Conservation (phyloP, 2,329 filamentous ascomycete species). For the Claviceps sp. region DNA sequence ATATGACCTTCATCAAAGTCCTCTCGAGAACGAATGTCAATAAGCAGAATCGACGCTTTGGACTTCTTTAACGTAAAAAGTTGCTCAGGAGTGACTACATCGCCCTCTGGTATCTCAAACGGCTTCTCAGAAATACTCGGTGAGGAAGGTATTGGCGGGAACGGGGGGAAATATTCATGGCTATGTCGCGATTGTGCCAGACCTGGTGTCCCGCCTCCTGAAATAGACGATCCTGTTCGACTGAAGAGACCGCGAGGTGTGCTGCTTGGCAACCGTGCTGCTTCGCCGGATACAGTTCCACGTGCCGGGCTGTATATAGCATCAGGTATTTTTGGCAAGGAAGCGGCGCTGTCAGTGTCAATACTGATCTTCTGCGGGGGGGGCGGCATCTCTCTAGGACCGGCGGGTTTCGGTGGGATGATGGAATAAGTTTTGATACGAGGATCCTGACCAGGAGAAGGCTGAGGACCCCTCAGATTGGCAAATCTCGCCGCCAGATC, state of each 20-base stretch:
- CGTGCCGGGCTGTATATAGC: constrained; percentile 69
- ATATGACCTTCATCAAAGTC: constrained; percentile 85
- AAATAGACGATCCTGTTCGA: constrained; percentile 40
- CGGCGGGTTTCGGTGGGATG: constrained; percentile 23
- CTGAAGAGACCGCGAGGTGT: constrained; percentile 51
- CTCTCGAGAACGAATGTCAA: constrained; percentile 71
- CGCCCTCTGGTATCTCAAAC: constrained; percentile 37
- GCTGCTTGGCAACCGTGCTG: constrained; percentile 51
- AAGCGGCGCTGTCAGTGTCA: constrained; percentile 36
- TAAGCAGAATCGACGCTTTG: constrained; percentile 54
- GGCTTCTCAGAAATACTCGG: constrained; percentile 22
- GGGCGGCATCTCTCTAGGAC: constrained; percentile 41
- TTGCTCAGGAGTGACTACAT: constrained; percentile 52
- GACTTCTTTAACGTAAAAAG: constrained; percentile 56
- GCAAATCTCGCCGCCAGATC: constrained; percentile 46
- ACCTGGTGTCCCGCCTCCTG: constrained; percentile 18
- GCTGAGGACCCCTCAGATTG: constrained; percentile 33
- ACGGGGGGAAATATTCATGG: constrained; percentile 19
- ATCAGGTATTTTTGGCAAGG: constrained; percentile 56
- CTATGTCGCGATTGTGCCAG: constrained; percentile 15
- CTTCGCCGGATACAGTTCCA: constrained; percentile 53
- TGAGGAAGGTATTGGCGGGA: constrained; percentile 14
- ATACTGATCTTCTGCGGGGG: constrained; percentile 27
- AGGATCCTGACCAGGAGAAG: constrained; percentile 34
- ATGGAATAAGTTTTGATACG: constrained; percentile 38